A percentile compares a stretch with the other conserved stretches of the same genome.
Evolutionary conservation across 331 rosid genomes (phyloP).

Genomic region (Malus hybrid): DNA sequence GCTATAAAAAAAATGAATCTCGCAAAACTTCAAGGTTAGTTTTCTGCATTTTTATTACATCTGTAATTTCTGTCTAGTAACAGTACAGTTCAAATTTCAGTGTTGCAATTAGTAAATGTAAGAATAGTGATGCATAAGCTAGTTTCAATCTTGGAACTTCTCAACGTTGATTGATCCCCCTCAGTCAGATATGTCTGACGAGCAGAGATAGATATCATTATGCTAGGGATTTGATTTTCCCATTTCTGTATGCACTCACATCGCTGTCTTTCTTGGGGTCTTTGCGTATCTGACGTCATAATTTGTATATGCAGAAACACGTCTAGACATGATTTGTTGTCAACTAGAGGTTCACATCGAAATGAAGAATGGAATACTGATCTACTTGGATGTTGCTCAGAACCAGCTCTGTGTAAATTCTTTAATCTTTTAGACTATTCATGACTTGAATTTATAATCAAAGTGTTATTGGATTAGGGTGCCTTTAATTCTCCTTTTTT

Average conservation of each 20-base stretch:
- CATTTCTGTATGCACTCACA: neutral
- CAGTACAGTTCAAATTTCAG: neutral
- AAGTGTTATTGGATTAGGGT: neutral
- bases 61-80: neutral
- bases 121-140: neutral
- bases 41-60: conserved; percentile 5
- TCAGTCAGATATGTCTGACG: neutral
- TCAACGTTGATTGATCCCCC: neutral
- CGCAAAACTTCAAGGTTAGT: conserved; percentile 44
- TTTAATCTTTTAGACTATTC: conserved; percentile 6
- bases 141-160: conserved; percentile 1
- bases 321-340: conserved; percentile 46
- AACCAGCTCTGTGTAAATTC: conserved; percentile 74
- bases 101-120: neutral
- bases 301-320: conserved; percentile 32
- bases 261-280: neutral
- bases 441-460: neutral
- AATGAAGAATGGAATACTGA: conserved; percentile 83
- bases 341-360: conserved; percentile 49
- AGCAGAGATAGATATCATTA: neutral
- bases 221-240: neutral
- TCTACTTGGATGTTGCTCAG: conserved; percentile 90
- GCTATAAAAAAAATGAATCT: conserved; percentile 33
- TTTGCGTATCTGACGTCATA: conserved; percentile 1
- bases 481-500: neutral